Percentiles rank a stretch among this genome's conserved stretches.
Evolutionary conservation across 345 rosid genomes (phyloP).

Genomic region (Melastoma malabathricum): DNA sequence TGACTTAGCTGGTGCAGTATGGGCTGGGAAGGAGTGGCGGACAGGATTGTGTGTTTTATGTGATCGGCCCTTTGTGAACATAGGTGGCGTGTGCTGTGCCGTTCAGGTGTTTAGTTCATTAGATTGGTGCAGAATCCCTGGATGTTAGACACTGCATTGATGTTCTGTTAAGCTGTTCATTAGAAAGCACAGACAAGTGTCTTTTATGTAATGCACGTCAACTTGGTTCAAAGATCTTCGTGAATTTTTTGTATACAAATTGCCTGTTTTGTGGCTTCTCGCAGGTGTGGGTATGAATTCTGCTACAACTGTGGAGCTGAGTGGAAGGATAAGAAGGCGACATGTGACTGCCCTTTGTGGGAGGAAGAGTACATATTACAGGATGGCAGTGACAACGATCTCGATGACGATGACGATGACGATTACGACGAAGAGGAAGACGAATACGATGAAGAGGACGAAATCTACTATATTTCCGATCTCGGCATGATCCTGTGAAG

Average conservation of each 20-base stretch:
- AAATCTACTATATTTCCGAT: slow-evolving; percentile 1
- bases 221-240: no score
- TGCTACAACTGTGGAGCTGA: slow-evolving; percentile 60
- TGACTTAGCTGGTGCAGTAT: not conserved
- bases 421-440: slow-evolving; percentile 5
- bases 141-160: no score
- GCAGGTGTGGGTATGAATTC: slow-evolving; percentile 49
- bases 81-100: no score
- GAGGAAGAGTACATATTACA: slow-evolving; percentile 25
- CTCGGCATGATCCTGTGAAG: slow-evolving; percentile 1
- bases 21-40: no score
- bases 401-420: slow-evolving; percentile 6
- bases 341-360: slow-evolving; percentile 55
- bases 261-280: not conserved
- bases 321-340: slow-evolving; percentile 40
- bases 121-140: no score
- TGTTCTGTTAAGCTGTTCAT: no score
- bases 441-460: slow-evolving; percentile 7
- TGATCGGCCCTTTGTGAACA: no score
- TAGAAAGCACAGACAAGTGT: no score
- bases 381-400: slow-evolving; percentile 6
- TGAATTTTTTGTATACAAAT: not conserved
- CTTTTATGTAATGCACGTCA: no score
- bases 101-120: no score
- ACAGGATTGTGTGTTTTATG: not conserved